Evolutionary conservation across 306 rosid species (phyloP), one percentile per base, ranked within the genome.

Genomic region (Begonia loranthoides): DNA sequence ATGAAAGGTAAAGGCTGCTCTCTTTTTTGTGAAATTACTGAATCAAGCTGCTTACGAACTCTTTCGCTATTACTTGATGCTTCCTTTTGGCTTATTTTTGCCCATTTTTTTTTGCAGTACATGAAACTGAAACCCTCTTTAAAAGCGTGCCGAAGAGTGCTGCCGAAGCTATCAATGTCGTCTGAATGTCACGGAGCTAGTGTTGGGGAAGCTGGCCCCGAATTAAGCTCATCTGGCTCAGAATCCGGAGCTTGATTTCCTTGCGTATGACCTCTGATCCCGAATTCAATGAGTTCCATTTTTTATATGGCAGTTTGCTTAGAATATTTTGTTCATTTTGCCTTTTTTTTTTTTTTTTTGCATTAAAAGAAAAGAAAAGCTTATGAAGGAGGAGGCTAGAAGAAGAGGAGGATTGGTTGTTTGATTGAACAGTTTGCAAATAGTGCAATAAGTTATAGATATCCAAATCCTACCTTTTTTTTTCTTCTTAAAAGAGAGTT

Each of bases 381-480:
- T 61, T 78, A 70, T 63, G 80, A 75, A 72, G 73, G 51, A 28
- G 36, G 36, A 80, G 79, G 73, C 65, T 62, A 75, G 76, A 79
- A 75, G 54, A 58, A 17, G 49, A 52, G 36, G 36, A 7, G 63
- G 51, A 15, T 47, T 14, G 51, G 63, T 13, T 59, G 63, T 49
- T 49, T 49, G 50, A 16, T 69, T 79, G 78, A 77, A 79, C 76
- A 79, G 77, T 74, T 83, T 80, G 94, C 94, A 80, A 72, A 83
- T 80, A 80, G 77, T 83, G 88, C 88, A 86, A 92, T 92, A 86
- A 92, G 87, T 70, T 73, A 71, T 85, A 76, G 97, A 88, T 70
- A 81, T 78, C 81, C 76, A 82, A 61, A 71, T 70, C 82, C 94
- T 28, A 28, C 8, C 36, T 8, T 28, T 28, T 28, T 5, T 28